Percentiles rank a stretch among this genome's conserved stretches.
These are phyloP conservation scores for Lasiodiplodia hormozganensis DNA, from an alignment of 2,329 filamentous ascomycete species.

Conservation along the genomic window DNA sequence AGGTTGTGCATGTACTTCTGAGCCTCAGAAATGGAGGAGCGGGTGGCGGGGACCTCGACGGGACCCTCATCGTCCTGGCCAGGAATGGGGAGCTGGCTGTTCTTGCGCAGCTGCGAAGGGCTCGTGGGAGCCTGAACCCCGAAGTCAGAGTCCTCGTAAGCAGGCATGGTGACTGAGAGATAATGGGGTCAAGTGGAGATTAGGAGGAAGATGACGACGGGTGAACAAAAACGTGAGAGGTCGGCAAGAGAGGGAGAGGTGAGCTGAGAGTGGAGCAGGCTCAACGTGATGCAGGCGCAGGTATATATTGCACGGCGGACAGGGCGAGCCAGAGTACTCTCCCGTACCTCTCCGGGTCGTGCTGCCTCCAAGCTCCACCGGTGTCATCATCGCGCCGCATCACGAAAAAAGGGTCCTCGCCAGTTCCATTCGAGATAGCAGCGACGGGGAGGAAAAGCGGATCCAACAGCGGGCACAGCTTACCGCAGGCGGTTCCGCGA, in stretches of 20 bases:
- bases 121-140: slow-evolving; percentile 48
- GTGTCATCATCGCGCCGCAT: slow-evolving; percentile 32
- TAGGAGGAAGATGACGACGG: neutral
- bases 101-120: slow-evolving; percentile 34
- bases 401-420: slow-evolving; percentile 29
- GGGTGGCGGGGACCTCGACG: slow-evolving; percentile 71
- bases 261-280: slow-evolving; percentile 14
- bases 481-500: slow-evolving; percentile 22
- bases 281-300: slow-evolving; percentile 17
- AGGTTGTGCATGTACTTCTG: slow-evolving; percentile 76
- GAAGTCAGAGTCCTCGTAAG: slow-evolving; percentile 65
- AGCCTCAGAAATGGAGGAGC: slow-evolving; percentile 72
- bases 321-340: slow-evolving; percentile 3
- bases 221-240: neutral
- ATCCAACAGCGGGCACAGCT: slow-evolving; percentile 28
- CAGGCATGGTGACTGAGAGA: slow-evolving; percentile 60
- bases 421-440: slow-evolving; percentile 24
- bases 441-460: slow-evolving; percentile 29
- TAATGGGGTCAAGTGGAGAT: neutral
- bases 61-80: slow-evolving; percentile 52
- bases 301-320: slow-evolving; percentile 28
- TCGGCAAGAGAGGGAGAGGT: slow-evolving; percentile 16
- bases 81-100: slow-evolving; percentile 50
- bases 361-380: slow-evolving; percentile 30
- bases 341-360: slow-evolving; percentile 28